These are phyloP conservation scores for Amanita jacksonii DNA, from an alignment of 768 basidiomycete genomes.

Conservation along the genomic window DNA sequence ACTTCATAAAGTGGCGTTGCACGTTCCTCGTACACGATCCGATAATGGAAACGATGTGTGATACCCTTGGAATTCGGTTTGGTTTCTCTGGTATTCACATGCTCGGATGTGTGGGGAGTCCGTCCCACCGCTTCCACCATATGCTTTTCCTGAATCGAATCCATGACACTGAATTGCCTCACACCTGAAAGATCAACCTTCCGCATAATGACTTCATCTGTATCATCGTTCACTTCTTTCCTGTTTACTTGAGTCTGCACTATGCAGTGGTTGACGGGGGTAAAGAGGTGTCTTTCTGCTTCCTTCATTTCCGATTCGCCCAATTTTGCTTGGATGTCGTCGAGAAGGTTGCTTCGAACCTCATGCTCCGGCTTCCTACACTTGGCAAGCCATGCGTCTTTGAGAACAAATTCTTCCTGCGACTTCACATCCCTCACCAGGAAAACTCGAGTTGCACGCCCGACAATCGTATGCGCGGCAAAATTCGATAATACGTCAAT, in stretches of 20 bases:
- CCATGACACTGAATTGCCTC: too few species aligned
- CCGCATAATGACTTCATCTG: constrained; percentile 1
- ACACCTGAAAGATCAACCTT: too few species aligned
- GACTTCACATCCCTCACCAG: neutral
- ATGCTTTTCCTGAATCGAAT: too few species aligned
- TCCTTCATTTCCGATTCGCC: neutral
- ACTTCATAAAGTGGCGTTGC: neutral
- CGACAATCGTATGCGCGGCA: neutral
- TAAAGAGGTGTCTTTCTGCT: constrained; percentile 1
- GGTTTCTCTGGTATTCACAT: too few species aligned
- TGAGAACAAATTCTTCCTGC: neutral
- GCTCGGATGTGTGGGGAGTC: too few species aligned
- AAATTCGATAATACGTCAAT: too few species aligned
- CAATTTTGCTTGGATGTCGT: neutral
- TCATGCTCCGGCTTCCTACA: neutral
- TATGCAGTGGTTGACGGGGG: constrained; percentile 2
- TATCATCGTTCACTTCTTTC: constrained; percentile 2
- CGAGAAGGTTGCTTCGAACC: neutral
- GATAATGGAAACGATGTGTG: neutral
- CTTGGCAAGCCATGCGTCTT: neutral
- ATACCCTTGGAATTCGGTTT: too few species aligned
- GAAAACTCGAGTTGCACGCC: neutral
- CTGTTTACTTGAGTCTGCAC: constrained; percentile 1
- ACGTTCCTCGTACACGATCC: neutral
- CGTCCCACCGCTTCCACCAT: too few species aligned